Conservation (phyloP, 306 rosid genomes). For the Cucurbita maxima region DNA sequence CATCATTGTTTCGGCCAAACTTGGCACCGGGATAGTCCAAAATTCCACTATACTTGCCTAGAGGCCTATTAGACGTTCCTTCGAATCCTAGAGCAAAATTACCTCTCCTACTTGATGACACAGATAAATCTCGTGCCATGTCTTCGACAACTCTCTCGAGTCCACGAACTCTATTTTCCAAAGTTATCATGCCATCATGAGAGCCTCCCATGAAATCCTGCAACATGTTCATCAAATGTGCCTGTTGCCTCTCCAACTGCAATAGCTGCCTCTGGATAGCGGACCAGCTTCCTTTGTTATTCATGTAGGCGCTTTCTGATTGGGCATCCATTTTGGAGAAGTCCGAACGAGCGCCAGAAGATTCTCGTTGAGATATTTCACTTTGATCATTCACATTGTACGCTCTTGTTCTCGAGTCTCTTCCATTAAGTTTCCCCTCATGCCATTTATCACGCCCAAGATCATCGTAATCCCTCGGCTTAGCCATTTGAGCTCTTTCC, state of each 20-base stretch:
- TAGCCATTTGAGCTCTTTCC: slow-evolving; percentile 42
- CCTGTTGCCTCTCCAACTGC: slow-evolving; percentile 92
- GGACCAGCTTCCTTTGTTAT: slow-evolving; percentile 85
- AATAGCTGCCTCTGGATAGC: slow-evolving; percentile 86
- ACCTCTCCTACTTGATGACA: slow-evolving; percentile 74
- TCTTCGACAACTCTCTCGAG: slow-evolving; percentile 97
- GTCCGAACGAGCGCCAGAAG: slow-evolving; percentile 49
- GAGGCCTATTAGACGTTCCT: slow-evolving; percentile 53
- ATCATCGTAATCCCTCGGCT: slow-evolving; percentile 38
- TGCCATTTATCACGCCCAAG: slow-evolving; percentile 34
- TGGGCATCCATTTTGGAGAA: slow-evolving; percentile 72
- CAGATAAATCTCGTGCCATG: slow-evolving; percentile 82
- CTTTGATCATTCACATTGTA: slow-evolving; percentile 37
- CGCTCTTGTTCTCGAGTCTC: slow-evolving; percentile 48
- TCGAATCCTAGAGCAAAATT: slow-evolving; percentile 63
- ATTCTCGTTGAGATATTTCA: slow-evolving; percentile 53
- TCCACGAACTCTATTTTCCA: slow-evolving; percentile 93
- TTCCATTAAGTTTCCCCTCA: slow-evolving; percentile 53
- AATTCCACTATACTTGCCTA: slow-evolving; percentile 71
- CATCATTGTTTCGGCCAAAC: slow-evolving; percentile 78
- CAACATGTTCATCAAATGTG: slow-evolving; percentile 94
- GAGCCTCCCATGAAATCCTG: slow-evolving; percentile 99
- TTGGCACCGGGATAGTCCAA: slow-evolving; percentile 54
- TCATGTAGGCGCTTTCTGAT: slow-evolving; percentile 59
- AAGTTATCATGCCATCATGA: slow-evolving; percentile 84